These are phyloP conservation scores for Dacryopinax spathularia DNA, from an alignment of 768 basidiomycete species.

Conservation along the genomic window DNA sequence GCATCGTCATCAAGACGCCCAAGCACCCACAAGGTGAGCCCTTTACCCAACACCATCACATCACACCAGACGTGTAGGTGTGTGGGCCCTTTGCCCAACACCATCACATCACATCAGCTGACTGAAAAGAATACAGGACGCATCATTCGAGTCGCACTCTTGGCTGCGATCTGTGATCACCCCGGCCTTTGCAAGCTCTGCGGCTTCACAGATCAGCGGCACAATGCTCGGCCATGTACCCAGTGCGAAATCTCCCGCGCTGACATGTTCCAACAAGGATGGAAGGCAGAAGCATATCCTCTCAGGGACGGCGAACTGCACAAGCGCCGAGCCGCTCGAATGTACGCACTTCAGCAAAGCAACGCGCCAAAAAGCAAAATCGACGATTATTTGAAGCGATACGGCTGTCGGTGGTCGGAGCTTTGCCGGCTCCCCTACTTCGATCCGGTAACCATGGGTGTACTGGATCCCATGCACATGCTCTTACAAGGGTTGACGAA, in stretches of 20 bases:
- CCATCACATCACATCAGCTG: too few relatives aligned
- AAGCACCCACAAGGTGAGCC: slow-evolving; percentile 17
- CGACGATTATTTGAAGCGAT: background rate
- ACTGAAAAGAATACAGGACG: too few relatives aligned
- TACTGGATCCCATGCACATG: slow-evolving; percentile 6
- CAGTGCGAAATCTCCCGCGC: slow-evolving; percentile 16
- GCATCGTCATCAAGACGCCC: slow-evolving; percentile 11
- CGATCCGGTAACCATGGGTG: background rate
- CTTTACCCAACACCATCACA: too few relatives aligned
- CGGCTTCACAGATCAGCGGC: slow-evolving; percentile 20
- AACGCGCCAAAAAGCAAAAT: too few relatives aligned
- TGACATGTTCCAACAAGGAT: too few relatives aligned
- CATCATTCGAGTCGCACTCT: slow-evolving; percentile 16
- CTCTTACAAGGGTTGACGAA: slow-evolving; percentile 1
- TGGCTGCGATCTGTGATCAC: slow-evolving; percentile 22
- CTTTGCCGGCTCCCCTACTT: background rate
- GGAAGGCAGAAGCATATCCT: too few relatives aligned
- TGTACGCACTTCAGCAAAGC: too few relatives aligned
- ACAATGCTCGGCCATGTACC: slow-evolving; percentile 17
- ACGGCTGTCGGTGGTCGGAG: background rate
- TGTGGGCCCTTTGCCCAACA: too few relatives aligned
- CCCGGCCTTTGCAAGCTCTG: slow-evolving; percentile 20
- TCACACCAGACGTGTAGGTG: too few relatives aligned
- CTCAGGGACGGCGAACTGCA: background rate
- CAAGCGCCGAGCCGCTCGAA: background rate